Evolutionary conservation across 1,139 yeast species (phyloP), one percentile per base, ranked within the genome.

Genomic region (Candida freyschussii): DNA sequence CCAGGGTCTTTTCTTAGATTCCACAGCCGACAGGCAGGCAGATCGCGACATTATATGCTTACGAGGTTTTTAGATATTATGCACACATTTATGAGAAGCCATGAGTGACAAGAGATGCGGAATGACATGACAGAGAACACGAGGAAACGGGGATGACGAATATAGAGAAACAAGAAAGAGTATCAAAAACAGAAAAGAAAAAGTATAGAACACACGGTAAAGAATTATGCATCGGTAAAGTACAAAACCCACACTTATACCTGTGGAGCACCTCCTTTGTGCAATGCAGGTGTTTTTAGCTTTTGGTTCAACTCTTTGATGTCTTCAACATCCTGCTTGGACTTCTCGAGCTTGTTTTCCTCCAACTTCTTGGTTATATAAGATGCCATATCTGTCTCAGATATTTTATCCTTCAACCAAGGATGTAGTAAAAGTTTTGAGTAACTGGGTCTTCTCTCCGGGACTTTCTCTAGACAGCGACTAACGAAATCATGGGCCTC

Each of bases 401-500:
- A 62, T 32, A 68, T 64, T 34, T 63, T 60, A 34, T 67, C 70
- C 41, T 69, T 68, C 37, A 91, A 66, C 97, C 97, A 91, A 4
- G 93, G 94, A 54, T 84, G 93, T 27, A 72, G 67, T 35, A 87
- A 60, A 36, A 91, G 67, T 34, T 78, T 72, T 2, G 76, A 73
- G 56, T 91, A 91, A 6, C 78, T 72, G n/a, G 97, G 96, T 45
- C 98, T 72, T 45, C 73, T 64, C 25, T 75, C 76, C 2, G 97
- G 96, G 38, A 72, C 72, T 59, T 89, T 91, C 51, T 80, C 79
- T 40, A 91, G 64, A 61, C 97, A 87, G 41, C 76, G 70, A 24
- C 69, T 67, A 9, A 89, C 95, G 59, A 91, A 91, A 43, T 76
- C 73, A 46, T 77, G 81, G 0, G 97, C 97, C 33, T 78, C 81